Base-by-base conservation (phyloP, 352 stramenopile species). In the Phytophthora capsici region DNA sequence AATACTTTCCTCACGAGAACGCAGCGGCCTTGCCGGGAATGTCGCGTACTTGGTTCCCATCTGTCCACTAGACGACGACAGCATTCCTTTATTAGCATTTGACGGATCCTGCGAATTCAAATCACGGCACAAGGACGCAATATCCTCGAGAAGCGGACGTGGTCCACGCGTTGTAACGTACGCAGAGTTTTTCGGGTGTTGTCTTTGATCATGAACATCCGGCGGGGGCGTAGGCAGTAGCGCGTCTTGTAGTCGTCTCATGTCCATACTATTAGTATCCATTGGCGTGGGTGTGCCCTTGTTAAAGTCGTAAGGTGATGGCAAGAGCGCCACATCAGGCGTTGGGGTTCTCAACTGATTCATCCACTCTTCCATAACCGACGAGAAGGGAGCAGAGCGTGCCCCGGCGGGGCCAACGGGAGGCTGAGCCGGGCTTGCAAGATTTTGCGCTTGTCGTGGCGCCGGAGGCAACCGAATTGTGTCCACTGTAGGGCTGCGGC, bases 301-400 rank as follows among this genome's bases (percentile, higher is more conserved):
- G 51, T 88, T 87, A 61, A 91, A 94, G 62, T 93, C 86, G 40
- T 71, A 94, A 1, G 86, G 86, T 49, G 86, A 94, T 36, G 86
- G 86, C 34, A 93, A 62, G 40, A 92, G 78, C 65, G 82, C 89
- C 47, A 94, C 86, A 26, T 94, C 84, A 0, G 86, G 86, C 38
- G 86, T 94, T 16, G 86, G 86, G 19, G 86, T 93, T 25, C 82
- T 77, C 55, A 90, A 52, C 50, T 93, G 82, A 44, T 73, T 91
- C 80, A 93, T 93, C 84, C 84, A 93, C 59, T 93, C 84, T 43
- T 82, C 84, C 84, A 93, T 93, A 23, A 93, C 80, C 0, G 63
- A 59, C 1, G 82, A 89, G 51, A 93, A 92, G 2, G 81, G 78
- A 32, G 77, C 84, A 26, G 78, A 87, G 26, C 69, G 75, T 6